These are phyloP conservation scores for Coemansia sp. DNA, from an alignment of 192 early-diverging fungal genomes.

Conservation along the genomic window DNA sequence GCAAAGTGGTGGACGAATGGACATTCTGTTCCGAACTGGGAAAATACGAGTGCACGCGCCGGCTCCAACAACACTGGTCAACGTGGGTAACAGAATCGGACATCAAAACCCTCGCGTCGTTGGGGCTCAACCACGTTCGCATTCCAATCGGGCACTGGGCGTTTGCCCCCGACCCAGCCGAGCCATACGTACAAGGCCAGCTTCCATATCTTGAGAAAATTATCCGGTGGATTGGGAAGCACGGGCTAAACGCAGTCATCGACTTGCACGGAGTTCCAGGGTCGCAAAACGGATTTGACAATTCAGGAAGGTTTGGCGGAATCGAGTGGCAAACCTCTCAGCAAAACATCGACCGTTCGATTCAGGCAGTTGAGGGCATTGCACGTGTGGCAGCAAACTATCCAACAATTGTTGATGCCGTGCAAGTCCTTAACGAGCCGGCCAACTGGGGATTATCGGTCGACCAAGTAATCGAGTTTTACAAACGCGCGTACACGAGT, in stretches of 20 bases:
- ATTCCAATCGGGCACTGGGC: slow-evolving; percentile 67
- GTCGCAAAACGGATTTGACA: slow-evolving; percentile 65
- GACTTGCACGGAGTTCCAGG: slow-evolving; percentile 63
- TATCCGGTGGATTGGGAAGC: slow-evolving; percentile 50
- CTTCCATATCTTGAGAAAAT: slow-evolving; percentile 36
- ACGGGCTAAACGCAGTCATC: slow-evolving; percentile 56
- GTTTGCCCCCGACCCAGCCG: slow-evolving; percentile 50
- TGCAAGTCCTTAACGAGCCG: slow-evolving; percentile 56
- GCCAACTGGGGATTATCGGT: slow-evolving; percentile 49
- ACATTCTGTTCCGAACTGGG: slow-evolving; percentile 55
- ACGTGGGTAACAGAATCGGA: slow-evolving; percentile 60
- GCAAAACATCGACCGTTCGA: slow-evolving; percentile 58
- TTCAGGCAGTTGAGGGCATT: slow-evolving; percentile 54
- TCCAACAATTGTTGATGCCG: slow-evolving; percentile 36
- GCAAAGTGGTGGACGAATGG: slow-evolving; percentile 59
- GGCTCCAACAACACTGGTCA: slow-evolving; percentile 54
- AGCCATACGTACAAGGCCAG: slow-evolving; percentile 58
- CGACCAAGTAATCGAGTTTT: slow-evolving; percentile 40
- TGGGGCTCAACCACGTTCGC: slow-evolving; percentile 57
- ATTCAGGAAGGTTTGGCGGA: slow-evolving; percentile 52
- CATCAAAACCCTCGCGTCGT: slow-evolving; percentile 45
- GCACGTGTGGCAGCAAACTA: slow-evolving; percentile 45
- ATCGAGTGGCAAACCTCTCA: slow-evolving; percentile 52
- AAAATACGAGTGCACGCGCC: slow-evolving; percentile 29
- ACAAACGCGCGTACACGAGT: slow-evolving; percentile 38